phyloP scores from a whole-genome alignment of 2,329 filamentous ascomycete genomes.

The Fusarium abutilonis region DNA sequence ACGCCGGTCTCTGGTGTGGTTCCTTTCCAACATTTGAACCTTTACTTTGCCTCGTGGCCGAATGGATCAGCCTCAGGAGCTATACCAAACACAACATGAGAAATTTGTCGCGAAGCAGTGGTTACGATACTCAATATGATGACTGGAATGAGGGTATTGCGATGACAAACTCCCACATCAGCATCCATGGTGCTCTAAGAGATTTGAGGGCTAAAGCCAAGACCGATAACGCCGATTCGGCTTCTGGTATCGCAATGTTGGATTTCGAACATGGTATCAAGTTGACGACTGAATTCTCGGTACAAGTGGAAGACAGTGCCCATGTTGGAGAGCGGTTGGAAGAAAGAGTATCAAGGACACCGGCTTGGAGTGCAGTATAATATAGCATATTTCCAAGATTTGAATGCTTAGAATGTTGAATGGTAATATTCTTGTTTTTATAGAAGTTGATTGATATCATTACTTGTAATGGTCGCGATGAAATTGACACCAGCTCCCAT shows the following conservation, averaged over 20 bases:
- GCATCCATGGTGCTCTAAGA: conserved; percentile 8
- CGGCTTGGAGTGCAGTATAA: conserved; percentile 36
- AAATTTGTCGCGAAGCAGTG: conserved; percentile 35
- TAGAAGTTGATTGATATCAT: background rate
- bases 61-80: conserved; percentile 21
- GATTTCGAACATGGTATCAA: conserved; percentile 30
- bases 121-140: conserved; percentile 14
- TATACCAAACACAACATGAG: conserved; percentile 30
- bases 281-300: conserved; percentile 37
- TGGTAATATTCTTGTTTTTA: background rate
- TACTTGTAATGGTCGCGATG: too few relatives aligned
- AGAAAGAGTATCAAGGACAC: conserved; percentile 29
- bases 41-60: conserved; percentile 46
- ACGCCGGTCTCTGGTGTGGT: conserved; percentile 56
- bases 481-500: too few relatives aligned
- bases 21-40: conserved; percentile 55
- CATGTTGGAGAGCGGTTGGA: conserved; percentile 19
- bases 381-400: background rate
- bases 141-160: conserved; percentile 27
- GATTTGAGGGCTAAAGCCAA: conserved; percentile 5
- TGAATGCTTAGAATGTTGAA: background rate
- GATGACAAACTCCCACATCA: conserved; percentile 9
- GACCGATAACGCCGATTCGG: conserved; percentile 21
- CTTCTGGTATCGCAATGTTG: conserved; percentile 26
- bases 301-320: conserved; percentile 34